A percentile compares a stretch with the other conserved stretches of the same genome.
phyloP scores from a whole-genome alignment of 164 flowering plant genomes.

The Aristolochia californica region DNA sequence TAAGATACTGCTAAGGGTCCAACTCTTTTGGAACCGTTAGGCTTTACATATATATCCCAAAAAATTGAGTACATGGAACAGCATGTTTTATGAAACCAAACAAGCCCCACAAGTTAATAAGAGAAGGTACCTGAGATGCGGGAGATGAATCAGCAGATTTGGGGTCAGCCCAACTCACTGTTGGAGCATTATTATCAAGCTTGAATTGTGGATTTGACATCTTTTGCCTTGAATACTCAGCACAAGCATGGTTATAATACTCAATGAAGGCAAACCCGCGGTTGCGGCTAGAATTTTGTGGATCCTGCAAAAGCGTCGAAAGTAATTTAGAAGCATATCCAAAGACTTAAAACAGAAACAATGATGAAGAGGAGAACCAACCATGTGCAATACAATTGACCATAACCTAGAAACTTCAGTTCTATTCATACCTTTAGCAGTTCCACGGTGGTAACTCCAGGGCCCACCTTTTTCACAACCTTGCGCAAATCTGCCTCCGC shows the following conservation, averaged over 20 bases:
- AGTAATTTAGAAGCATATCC: neutral
- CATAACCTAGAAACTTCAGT: neutral
- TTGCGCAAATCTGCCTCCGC: constrained; percentile 58
- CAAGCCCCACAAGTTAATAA: too few species aligned
- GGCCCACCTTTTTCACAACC: constrained; percentile 55
- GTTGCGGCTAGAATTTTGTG: constrained; percentile 58
- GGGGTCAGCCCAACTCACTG: constrained; percentile 94
- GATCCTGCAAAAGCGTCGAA: constrained; percentile 43
- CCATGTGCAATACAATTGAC: neutral
- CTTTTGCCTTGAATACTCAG: constrained; percentile 76
- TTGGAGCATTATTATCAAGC: constrained; percentile 71
- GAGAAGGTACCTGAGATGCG: constrained; percentile 51
- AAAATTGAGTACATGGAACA: too few species aligned
- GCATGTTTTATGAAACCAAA: too few species aligned
- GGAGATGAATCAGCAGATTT: constrained; percentile 59
- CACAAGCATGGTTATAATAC: constrained; percentile 91
- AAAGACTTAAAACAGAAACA: neutral
- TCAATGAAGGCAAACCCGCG: constrained; percentile 94
- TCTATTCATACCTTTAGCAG: constrained; percentile 52
- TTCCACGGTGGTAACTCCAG: constrained; percentile 62
- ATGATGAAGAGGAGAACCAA: neutral
- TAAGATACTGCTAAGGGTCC: too few species aligned
- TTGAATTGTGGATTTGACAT: constrained; percentile 73
- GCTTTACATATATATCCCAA: too few species aligned
- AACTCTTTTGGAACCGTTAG: too few species aligned